Evolutionary conservation across 495 filamentous ascomycete genomes (phyloP), one percentile per base, ranked within the genome.

Genomic region (Hyaloscypha bicolor): DNA sequence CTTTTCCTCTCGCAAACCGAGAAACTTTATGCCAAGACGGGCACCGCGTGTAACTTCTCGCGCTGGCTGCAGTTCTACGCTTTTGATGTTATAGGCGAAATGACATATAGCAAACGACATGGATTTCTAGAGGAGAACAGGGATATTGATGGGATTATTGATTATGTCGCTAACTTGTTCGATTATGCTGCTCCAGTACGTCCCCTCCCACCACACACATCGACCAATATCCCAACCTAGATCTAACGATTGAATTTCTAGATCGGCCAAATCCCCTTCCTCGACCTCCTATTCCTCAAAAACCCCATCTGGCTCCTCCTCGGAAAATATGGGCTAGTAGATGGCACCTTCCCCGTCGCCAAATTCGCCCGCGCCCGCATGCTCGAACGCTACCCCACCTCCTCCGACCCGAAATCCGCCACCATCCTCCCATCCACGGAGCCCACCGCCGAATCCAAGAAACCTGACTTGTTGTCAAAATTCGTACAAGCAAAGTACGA

Each of bases 61-160:
- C 77, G 82, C 53, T 94, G 92, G 92, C 76, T 93, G 14, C 90
- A 93, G 71, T 93, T 87, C 73, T 94, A 89, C 71, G 89, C 90
- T 4, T 93, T 92, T 70, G 92, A 95, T 71, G 89, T 93, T 35
- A 89, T 90, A 67, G 86, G 86, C 39, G 82, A 88, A 68, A 87
- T 91, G 69, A 88, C 86, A 3, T 90, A 87, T 69, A 82, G 82
- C 60, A 84, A 88, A 68, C 79, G 85, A 11, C 87, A 90, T 71
- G 86, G 87, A 0, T 88, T 89, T 69, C 73, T 89, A 22, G 87
- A 88, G 73, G 75, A 80, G 70, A 88, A 88, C 48, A 77, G 84
- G 60, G 88, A 90, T 60, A 85, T 90, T 60, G 85, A 89, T 69
- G 87, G 87, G 6, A 84, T 88, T 21, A 83, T 90, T 6, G 73